Evolutionary conservation across 2,329 filamentous ascomycete species (phyloP), one percentile per base, ranked within the genome.

Genomic region (Penicillium sp.): DNA sequence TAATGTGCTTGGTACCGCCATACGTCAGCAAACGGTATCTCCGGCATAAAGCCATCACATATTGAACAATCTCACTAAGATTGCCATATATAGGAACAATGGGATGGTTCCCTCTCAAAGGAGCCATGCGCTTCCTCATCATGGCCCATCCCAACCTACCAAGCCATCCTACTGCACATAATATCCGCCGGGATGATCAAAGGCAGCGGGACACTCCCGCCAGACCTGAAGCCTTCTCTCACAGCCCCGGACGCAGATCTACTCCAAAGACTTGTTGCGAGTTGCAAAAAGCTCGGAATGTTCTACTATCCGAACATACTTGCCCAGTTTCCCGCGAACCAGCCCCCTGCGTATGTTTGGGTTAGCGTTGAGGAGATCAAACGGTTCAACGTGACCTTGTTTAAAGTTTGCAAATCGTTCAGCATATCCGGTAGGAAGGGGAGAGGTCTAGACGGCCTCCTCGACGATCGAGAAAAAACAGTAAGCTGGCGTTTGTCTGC

Each of bases 61-160:
- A 5, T 22, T 22, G 19, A 5, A 3, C 19, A 22, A 22, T 22
- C 5, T 22, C 19, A 22, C 19, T 22, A 22, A 22, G 5, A 22
- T 22, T 13, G 1, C 11, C 18, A 33, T 11, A 2, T 12, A 16
- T 39, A 64, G 62, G 56, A 56, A 0, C 55, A 55, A 49, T 65
- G 61, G 63, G 60, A 64, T 50, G 54, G 47, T 6, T 54, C 59
- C 2, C 39, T 39, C 18, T 16, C 28, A 37, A 37, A 54, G 1
- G 45, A 16, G 9, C 48, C 33, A 5, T 41, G 25, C 13, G 50
- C 41, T 34, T 25, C 19, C 16, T 60, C 49, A n/a, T 35, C 38
- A 16, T 67, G 64, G 60, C 66, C 65, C n/a, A 57, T 68, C 8
- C 46, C 65, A 2, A 65, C 56, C 7, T 68, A 66, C 18, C 65